These are phyloP conservation scores for Millerozyma acaciae DNA, from an alignment of 805 yeast species.

Conservation along the genomic window DNA sequence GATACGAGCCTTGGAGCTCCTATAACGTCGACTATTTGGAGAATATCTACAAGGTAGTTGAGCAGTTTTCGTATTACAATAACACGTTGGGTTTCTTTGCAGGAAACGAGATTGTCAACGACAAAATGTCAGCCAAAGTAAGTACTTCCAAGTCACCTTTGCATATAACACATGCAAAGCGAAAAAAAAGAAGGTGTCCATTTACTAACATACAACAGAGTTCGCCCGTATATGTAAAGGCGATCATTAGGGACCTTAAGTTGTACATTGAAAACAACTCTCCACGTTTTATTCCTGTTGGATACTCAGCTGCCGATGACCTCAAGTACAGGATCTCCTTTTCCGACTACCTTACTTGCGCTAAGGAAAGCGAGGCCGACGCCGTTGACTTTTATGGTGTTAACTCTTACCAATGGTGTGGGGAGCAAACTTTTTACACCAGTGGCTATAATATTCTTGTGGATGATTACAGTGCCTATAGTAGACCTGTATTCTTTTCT, in stretches of 20 bases:
- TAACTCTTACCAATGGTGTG: slow-evolving; percentile 84
- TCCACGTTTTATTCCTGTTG: slow-evolving; percentile 76
- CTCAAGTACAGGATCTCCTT: slow-evolving; percentile 69
- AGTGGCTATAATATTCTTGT: slow-evolving; percentile 70
- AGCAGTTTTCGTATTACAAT: slow-evolving; percentile 78
- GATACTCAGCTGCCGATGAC: slow-evolving; percentile 97
- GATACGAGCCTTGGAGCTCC: slow-evolving; percentile 93
- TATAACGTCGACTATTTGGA: slow-evolving; percentile 67
- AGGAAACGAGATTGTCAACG: slow-evolving; percentile 88
- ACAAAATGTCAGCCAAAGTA: slow-evolving; percentile 57
- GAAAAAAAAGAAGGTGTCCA: slow-evolving; percentile 2
- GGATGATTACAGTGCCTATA: slow-evolving; percentile 60
- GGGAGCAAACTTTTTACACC: slow-evolving; percentile 73
- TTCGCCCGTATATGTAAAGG: slow-evolving; percentile 77
- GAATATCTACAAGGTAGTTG: slow-evolving; percentile 74
- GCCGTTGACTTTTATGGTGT: slow-evolving; percentile 79
- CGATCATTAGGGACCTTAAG: slow-evolving; percentile 78
- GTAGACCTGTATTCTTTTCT: slow-evolving; percentile 81
- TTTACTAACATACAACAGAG: slow-evolving; percentile 11
- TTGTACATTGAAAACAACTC: slow-evolving; percentile 56
- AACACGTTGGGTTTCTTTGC: slow-evolving; percentile 90
- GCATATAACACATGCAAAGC: neutral
- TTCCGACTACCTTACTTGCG: slow-evolving; percentile 77
- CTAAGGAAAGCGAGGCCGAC: slow-evolving; percentile 46
- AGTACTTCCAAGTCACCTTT: slow-evolving; percentile 2